Conservation (phyloP, 345 rosid genomes). For the Brassica incana region DNA sequence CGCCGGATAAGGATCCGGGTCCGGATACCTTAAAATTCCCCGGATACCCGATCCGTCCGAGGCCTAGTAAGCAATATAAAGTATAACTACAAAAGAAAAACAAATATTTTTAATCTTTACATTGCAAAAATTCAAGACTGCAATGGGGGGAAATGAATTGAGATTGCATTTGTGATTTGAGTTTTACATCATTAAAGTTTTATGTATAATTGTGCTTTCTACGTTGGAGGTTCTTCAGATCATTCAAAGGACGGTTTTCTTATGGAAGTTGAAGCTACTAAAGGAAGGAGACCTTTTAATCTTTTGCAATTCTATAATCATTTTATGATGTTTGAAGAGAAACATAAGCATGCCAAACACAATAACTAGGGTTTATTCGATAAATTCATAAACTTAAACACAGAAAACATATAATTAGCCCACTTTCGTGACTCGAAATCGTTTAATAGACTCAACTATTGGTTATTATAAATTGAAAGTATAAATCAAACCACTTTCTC, state of each 20-base stretch:
- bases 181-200: background rate
- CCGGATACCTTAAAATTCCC: too few relatives aligned
- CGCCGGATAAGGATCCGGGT: too few relatives aligned
- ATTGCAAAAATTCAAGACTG: too few relatives aligned
- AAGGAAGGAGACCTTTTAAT: background rate
- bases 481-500: background rate
- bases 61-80: too few relatives aligned
- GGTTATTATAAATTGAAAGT: background rate
- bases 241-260: background rate
- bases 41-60: too few relatives aligned
- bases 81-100: too few relatives aligned
- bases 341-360: background rate
- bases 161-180: background rate
- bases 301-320: background rate
- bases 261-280: too few relatives aligned
- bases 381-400: background rate
- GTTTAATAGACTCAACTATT: background rate
- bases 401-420: background rate
- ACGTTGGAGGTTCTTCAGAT: background rate
- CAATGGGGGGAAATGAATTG: background rate
- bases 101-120: too few relatives aligned
- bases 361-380: background rate
- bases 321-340: background rate
- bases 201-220: background rate
- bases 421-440: background rate